Evolutionary conservation across 352 stramenopile species (phyloP).

Genomic region (Phytophthora chlamydospora): DNA sequence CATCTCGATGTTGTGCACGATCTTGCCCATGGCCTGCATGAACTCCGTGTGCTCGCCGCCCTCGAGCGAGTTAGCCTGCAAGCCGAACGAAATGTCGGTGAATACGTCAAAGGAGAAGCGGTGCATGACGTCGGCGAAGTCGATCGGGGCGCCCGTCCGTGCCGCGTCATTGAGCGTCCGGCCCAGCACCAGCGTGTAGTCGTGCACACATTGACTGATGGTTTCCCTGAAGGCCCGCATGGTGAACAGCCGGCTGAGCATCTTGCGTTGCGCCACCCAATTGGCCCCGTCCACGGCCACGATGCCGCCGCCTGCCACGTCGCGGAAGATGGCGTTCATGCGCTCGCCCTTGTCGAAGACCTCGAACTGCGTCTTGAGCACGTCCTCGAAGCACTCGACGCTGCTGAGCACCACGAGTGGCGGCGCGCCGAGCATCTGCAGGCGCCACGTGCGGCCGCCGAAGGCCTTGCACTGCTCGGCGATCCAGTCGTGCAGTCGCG

Average conservation of each 20-base stretch:
- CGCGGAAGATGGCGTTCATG: constrained; percentile 46
- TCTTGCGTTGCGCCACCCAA: constrained; percentile 70
- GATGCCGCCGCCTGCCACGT: constrained; percentile 66
- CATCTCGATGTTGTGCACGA: constrained; percentile 37
- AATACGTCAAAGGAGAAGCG: constrained; percentile 67
- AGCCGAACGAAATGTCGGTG: constrained; percentile 56
- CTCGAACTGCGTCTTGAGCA: constrained; percentile 65
- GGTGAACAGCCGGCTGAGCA: constrained; percentile 83
- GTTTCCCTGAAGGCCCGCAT: constrained; percentile 46
- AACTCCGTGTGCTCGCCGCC: constrained; percentile 50
- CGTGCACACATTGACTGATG: constrained; percentile 44
- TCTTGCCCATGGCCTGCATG: constrained; percentile 47
- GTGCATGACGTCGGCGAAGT: constrained; percentile 49
- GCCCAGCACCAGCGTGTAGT: constrained; percentile 43
- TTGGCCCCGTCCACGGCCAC: constrained; percentile 51
- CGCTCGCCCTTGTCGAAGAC: constrained; percentile 68
- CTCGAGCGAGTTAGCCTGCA: constrained; percentile 53
- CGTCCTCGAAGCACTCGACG: constrained; percentile 47
- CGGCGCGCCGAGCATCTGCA: constrained; percentile 41
- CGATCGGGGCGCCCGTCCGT: constrained; percentile 20
- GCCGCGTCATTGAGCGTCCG: constrained; percentile 24
- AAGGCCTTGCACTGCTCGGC: constrained; percentile 46
- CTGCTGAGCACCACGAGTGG: constrained; percentile 47
- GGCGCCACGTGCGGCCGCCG: constrained; percentile 42
- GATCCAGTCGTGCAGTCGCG: constrained; percentile 58